Percentiles rank a stretch among this genome's conserved stretches.
phyloP scores from a whole-genome alignment of 148 eudicot genomes.

The Diospyros kaki region DNA sequence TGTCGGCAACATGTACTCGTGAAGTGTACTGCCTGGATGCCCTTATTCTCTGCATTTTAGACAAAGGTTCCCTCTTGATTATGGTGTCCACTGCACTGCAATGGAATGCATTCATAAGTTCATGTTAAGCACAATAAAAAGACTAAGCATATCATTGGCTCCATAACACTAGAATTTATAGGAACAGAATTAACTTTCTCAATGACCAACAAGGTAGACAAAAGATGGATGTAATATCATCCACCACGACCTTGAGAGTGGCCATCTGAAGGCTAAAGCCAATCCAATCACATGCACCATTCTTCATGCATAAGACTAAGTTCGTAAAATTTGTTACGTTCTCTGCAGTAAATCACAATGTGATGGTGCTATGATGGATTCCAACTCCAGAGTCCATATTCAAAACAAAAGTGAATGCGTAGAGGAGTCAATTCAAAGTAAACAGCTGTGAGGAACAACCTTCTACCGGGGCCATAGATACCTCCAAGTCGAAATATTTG shows the following conservation, averaged over 20 bases:
- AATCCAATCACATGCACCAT: neutral
- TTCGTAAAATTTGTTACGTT: neutral
- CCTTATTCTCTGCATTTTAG: constrained; percentile 56
- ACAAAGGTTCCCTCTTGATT: constrained; percentile 49
- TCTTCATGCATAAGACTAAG: neutral
- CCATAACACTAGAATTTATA: neutral
- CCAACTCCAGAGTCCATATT: neutral
- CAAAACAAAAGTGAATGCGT: neutral
- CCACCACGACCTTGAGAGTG: neutral
- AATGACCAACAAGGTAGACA: no score
- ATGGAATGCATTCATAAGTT: neutral
- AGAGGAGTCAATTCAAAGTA: neutral
- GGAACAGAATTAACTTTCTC: neutral
- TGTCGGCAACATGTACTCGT: constrained; percentile 83
- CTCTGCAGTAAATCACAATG: neutral
- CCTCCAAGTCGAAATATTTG: constrained; percentile 84
- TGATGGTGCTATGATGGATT: neutral
- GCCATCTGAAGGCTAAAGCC: neutral
- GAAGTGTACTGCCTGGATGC: constrained; percentile 63
- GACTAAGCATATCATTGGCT: neutral
- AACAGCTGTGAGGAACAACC: constrained; percentile 29
- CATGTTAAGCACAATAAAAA: neutral
- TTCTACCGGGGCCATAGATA: constrained; percentile 93
- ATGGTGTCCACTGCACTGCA: constrained; percentile 84
- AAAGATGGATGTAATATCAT: neutral